Evolutionary conservation across 2,329 filamentous ascomycete genomes (phyloP), one percentile per base, ranked within the genome.

Genomic region (Nigrograna mackinnonii): DNA sequence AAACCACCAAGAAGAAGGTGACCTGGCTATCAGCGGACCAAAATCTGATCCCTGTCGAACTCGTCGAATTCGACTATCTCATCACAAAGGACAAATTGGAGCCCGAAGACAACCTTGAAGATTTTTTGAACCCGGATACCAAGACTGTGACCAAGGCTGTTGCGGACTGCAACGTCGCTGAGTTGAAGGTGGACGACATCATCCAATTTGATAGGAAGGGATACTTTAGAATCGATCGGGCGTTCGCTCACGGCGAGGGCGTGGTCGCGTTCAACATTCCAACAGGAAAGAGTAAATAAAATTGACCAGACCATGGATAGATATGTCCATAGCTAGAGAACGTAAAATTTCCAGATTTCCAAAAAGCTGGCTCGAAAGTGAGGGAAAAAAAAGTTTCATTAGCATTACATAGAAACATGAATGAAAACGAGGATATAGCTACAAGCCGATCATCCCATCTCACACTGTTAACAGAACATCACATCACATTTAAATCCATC

Each of bases 191-290:
- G 66, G 88, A 90, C 60, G 91, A 96, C 57, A 92, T 97, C 49
- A 90, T 97, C 56, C 94, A 97, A 75, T 87, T 97, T 34, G 92
- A 97, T 77, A 81, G 92, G 48, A 90, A 92, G 71, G 92, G 91
- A 1, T 97, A 89, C 73, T 97, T 88, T 76, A 80, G 92, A 39
- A 85, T 95, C 19, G 92, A 97, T 71, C 76, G 73, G 52, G 71
- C 81, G 11, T 80, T 79, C 46, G 68, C 70, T 49, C 77, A 82
- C 60, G 82, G 80, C 1, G 73, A 83, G 66, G 72, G 79, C 20
- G 80, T 80, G 21, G 77, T 87, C 16, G 76, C 86, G 44, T 87
- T 87, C 72, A 80, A 83, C 66, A 86, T 88, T 55, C 85, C 85
- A 4, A 87, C 84, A 6, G 84, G 84, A 20, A 85, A 83, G 71